Conservation (phyloP, 805 yeast genomes). For the Kazachstania martiniae region DNA sequence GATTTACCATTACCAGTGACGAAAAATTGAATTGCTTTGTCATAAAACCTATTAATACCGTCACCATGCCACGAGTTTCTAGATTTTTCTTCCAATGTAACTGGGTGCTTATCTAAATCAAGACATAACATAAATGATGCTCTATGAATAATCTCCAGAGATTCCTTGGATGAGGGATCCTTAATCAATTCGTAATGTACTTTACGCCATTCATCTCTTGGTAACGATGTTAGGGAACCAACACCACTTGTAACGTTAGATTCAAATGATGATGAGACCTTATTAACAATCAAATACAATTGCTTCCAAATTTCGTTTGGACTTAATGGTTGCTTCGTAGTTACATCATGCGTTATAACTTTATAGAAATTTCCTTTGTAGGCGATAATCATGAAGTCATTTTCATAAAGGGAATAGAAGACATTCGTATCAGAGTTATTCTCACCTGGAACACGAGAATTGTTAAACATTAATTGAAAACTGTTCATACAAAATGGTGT, state of each 20-base stretch:
- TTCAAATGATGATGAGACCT: constrained; percentile 5
- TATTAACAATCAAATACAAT: constrained; percentile 40
- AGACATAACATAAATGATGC: constrained; percentile 74
- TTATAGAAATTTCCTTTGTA: constrained; percentile 75
- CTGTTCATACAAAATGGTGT: constrained; percentile 93
- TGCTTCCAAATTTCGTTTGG: constrained; percentile 45
- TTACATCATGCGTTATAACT: constrained; percentile 44
- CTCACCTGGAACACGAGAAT: constrained; percentile 62
- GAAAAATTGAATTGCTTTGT: constrained; percentile 81
- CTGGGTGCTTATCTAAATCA: constrained; percentile 54
- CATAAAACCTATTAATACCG: constrained; percentile 82
- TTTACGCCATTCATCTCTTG: constrained; percentile 72
- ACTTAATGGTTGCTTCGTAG: constrained; percentile 29
- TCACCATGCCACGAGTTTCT: constrained; percentile 91
- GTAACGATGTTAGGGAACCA: constrained; percentile 72
- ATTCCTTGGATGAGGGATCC: constrained; percentile 49
- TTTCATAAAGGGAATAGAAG: constrained; percentile 34
- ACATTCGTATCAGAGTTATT: constrained; percentile 52
- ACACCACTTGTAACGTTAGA: no score
- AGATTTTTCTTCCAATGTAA: constrained; percentile 74
- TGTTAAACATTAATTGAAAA: constrained; percentile 84
- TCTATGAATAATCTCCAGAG: constrained; percentile 59
- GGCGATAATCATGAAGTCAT: constrained; percentile 62
- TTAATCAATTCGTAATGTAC: constrained; percentile 47
- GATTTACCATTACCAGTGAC: constrained; percentile 75